These are phyloP conservation scores for Gossypium gossypioides DNA, from an alignment of 441 rosid species.

Conservation along the genomic window DNA sequence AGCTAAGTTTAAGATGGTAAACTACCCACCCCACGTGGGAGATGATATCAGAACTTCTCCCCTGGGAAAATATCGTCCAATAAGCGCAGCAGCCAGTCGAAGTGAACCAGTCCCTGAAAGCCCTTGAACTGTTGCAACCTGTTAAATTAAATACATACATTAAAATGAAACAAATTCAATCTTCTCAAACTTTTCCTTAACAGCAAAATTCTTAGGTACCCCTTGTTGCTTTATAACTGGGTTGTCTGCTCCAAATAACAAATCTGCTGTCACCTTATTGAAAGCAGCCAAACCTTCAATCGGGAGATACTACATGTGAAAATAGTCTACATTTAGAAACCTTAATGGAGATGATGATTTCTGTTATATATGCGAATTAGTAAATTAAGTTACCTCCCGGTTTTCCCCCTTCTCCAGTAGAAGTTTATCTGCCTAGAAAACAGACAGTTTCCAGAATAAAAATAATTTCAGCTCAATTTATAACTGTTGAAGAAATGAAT, in stretches of 20 bases:
- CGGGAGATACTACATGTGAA: conserved; percentile 66
- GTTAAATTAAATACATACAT: conserved; percentile 12
- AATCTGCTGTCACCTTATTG: conserved; percentile 83
- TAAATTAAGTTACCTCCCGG: conserved; percentile 60
- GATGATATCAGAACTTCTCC: conserved; percentile 82
- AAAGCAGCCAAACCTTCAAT: conserved; percentile 93
- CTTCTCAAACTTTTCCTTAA: neutral
- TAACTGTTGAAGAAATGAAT: neutral
- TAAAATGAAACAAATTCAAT: neutral
- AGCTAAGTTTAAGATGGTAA: conserved; percentile 9
- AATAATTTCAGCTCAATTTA: conserved; percentile 6
- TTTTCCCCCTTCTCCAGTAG: conserved; percentile 84
- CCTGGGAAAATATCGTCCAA: conserved; percentile 82
- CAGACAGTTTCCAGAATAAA: neutral
- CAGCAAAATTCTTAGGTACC: conserved; percentile 32
- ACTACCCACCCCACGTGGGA: conserved; percentile 74
- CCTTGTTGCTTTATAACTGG: conserved; percentile 57
- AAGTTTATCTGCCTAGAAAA: conserved; percentile 70
- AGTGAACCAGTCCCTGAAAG: conserved; percentile 97
- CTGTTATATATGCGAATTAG: conserved; percentile 2
- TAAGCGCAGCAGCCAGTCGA: conserved; percentile 82
- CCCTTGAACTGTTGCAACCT: conserved; percentile 96
- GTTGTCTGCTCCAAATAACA: conserved; percentile 73
- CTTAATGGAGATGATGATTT: neutral
- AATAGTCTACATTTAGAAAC: conserved; percentile 9